A percentile compares a stretch with the other conserved stretches of the same genome.
Evolutionary conservation across 176 grass and related monocot genomes (phyloP).

Genomic region (Avena sativa): DNA sequence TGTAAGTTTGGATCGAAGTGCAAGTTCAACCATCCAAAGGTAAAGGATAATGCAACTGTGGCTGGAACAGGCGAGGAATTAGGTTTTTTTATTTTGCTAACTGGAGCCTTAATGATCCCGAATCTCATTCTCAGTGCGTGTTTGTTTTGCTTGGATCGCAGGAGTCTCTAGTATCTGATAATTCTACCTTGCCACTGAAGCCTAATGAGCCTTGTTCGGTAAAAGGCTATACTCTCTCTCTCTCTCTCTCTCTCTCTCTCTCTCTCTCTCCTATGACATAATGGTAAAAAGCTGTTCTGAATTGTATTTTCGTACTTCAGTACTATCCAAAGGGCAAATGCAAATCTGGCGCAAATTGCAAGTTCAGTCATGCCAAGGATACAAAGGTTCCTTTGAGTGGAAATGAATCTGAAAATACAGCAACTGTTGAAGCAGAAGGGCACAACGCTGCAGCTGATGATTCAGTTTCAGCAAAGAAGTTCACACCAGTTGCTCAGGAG

Average conservation of each 20-base stretch:
- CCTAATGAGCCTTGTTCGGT: conserved; percentile 77
- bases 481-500: conserved; percentile 43
- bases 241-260: not conserved
- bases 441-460: conserved; percentile 33
- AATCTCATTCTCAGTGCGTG: conserved; percentile 34
- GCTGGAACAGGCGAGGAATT: conserved; percentile 48
- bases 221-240: conserved; percentile 23
- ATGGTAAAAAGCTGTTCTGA: conserved; percentile 29
- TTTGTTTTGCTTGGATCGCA: conserved; percentile 46
- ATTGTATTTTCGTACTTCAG: conserved; percentile 47
- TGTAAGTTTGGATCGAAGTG: conserved; percentile 82
- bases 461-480: conserved; percentile 51
- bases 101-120: not conserved
- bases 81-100: conserved; percentile 39
- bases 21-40: conserved; percentile 95
- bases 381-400: conserved; percentile 37
- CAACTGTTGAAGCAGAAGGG: conserved; percentile 45
- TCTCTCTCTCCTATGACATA: not conserved
- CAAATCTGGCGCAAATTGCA: conserved; percentile 80
- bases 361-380: conserved; percentile 86
- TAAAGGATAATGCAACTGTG: conserved; percentile 37
- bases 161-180: conserved; percentile 48
- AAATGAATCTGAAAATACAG: conserved; percentile 51
- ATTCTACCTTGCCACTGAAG: conserved; percentile 57
- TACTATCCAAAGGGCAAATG: conserved; percentile 77